These are phyloP conservation scores for Penicillium pulvis DNA, from an alignment of 495 filamentous ascomycete genomes.

Conservation along the genomic window DNA sequence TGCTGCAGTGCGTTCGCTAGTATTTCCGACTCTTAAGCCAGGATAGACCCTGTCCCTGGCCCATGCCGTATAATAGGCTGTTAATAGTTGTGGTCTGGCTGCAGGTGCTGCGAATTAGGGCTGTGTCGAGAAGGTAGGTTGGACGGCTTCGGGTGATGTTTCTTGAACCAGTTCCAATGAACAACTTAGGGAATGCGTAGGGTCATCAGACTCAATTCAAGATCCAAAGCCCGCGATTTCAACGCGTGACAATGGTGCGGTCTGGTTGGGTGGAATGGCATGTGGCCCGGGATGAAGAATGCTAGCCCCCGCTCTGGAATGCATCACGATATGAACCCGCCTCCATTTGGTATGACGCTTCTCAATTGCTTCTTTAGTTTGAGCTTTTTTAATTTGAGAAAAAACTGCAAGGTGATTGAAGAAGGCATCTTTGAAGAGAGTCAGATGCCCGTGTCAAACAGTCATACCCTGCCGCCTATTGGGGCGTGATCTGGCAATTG, in stretches of 20 bases:
- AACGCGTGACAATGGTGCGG: slow-evolving; percentile 35
- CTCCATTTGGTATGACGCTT: slow-evolving; percentile 32
- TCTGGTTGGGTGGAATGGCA: slow-evolving; percentile 37
- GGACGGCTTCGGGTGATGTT: slow-evolving; percentile 2
- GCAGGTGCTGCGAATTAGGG: slow-evolving; percentile 7
- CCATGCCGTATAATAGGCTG: slow-evolving; percentile 27
- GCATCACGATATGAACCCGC: slow-evolving; percentile 21
- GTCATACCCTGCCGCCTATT: neutral
- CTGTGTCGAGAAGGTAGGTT: slow-evolving; percentile 4
- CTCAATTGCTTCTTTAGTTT: neutral
- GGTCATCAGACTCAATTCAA: slow-evolving; percentile 9
- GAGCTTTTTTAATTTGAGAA: neutral
- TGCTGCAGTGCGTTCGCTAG: slow-evolving; percentile 1
- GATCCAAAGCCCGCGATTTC: slow-evolving; percentile 3
- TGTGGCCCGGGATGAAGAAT: slow-evolving; percentile 38
- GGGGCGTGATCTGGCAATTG: too few species aligned
- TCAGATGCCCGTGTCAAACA: neutral
- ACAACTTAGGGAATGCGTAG: slow-evolving; percentile 9
- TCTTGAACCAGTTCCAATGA: slow-evolving; percentile 12
- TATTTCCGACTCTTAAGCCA: slow-evolving; percentile 23
- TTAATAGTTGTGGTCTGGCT: neutral
- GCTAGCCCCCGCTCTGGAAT: slow-evolving; percentile 29
- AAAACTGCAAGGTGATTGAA: neutral
- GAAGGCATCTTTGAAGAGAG: too few species aligned
- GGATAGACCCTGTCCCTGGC: slow-evolving; percentile 13